These are phyloP conservation scores for Pseudohalonectria lignicola DNA, from an alignment of 2,329 filamentous ascomycete species.

Conservation along the genomic window DNA sequence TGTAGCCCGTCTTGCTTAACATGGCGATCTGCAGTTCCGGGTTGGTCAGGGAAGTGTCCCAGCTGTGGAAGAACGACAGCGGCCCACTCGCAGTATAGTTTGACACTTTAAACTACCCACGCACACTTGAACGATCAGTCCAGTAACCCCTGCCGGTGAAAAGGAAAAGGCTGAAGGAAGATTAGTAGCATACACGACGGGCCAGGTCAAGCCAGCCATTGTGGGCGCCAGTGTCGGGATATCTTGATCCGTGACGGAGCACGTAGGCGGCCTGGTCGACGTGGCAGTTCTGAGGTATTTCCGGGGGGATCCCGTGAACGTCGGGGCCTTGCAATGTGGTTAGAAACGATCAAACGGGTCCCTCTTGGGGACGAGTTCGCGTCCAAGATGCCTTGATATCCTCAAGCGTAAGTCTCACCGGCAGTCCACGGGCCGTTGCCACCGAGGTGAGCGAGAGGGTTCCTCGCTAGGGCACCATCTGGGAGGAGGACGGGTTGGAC, in stretches of 20 bases:
- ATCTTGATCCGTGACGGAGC: conserved; percentile 51
- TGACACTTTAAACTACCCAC: conserved; percentile 43
- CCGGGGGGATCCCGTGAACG: conserved; percentile 40
- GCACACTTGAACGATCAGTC: no score
- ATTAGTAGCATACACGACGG: conserved; percentile 20
- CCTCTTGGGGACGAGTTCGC: not conserved
- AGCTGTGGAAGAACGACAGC: conserved; percentile 45
- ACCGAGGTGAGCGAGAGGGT: conserved; percentile 36
- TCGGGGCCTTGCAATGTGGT: conserved; percentile 40
- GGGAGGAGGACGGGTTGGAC: conserved; percentile 15
- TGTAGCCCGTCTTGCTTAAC: conserved; percentile 49
- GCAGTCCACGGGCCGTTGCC: conserved; percentile 42
- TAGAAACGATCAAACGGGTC: conserved; percentile 1
- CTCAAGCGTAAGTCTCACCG: conserved; percentile 20
- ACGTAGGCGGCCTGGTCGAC: conserved; percentile 52
- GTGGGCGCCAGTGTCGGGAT: conserved; percentile 50
- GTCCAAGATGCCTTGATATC: not conserved
- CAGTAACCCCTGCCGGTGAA: no score
- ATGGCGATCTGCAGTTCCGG: conserved; percentile 45
- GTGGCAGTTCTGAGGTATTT: conserved; percentile 42
- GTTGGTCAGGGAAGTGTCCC: conserved; percentile 46
- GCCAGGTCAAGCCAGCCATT: conserved; percentile 40
- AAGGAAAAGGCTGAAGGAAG: conserved; percentile 1
- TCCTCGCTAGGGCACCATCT: conserved; percentile 16
- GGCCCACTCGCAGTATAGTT: conserved; percentile 40